Percentiles rank a stretch among this genome's conserved stretches.
These are phyloP conservation scores for Pseudocercospora fuligena DNA, from an alignment of 2,329 filamentous ascomycete species.

Conservation along the genomic window DNA sequence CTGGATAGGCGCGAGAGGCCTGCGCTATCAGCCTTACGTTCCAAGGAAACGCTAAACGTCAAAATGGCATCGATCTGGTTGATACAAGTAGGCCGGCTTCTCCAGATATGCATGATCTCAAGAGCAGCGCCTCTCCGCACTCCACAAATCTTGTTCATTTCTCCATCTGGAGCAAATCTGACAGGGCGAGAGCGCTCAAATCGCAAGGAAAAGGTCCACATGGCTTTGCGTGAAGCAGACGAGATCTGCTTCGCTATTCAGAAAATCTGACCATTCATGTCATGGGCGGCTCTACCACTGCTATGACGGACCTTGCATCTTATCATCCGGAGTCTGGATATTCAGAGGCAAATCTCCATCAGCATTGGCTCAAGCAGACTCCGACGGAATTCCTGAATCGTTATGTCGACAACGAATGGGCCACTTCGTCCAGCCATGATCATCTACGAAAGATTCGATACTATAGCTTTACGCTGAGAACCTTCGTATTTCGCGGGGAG, in stretches of 20 bases:
- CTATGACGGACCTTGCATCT: constrained; percentile 3
- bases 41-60: constrained; percentile 1
- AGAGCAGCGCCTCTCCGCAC: constrained; percentile 14
- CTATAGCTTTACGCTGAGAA: constrained; percentile 19
- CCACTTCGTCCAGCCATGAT: not conserved
- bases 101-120: constrained; percentile 7
- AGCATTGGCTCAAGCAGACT: constrained; percentile 19
- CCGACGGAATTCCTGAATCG: constrained; percentile 12
- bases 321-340: constrained; percentile 1
- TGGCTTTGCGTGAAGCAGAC: constrained; percentile 2
- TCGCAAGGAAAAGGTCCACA: not conserved
- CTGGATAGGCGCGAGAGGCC: not conserved
- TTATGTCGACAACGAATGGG: constrained; percentile 16
- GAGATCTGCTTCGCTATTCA: not conserved
- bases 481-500: constrained; percentile 18
- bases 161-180: not conserved
- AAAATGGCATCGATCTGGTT: not conserved
- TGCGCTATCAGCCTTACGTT: not conserved
- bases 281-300: constrained; percentile 9
- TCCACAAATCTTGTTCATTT: constrained; percentile 11
- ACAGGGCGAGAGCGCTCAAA: too few relatives aligned
- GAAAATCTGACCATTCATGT: not conserved
- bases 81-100: not conserved
- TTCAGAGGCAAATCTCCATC: not conserved
- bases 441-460: constrained; percentile 17